These are phyloP conservation scores for Stephania yunnanensis DNA, from an alignment of 164 flowering plant species.

Conservation along the genomic window DNA sequence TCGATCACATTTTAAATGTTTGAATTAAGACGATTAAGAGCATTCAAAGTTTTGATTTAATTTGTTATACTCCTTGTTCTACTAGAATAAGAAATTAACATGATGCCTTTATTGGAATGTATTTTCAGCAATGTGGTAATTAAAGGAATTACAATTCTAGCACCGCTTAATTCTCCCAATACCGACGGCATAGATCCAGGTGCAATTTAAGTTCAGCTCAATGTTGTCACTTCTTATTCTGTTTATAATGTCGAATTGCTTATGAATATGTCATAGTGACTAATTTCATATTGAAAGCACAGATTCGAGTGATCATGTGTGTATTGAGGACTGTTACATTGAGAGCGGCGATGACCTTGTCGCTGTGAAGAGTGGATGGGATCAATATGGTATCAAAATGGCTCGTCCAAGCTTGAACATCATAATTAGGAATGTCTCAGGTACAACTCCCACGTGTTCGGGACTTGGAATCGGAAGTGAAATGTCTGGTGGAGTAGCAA, in stretches of 20 bases:
- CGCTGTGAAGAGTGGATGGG: constrained; percentile 99
- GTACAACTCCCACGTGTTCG: constrained; percentile 97
- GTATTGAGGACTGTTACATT: constrained; percentile 94
- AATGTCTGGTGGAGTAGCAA: constrained; percentile 96
- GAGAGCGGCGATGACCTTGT: constrained; percentile 99
- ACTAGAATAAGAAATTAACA: no score
- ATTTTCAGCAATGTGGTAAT: constrained; percentile 78
- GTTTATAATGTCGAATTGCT: not conserved
- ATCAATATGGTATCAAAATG: constrained; percentile 80
- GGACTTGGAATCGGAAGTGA: constrained; percentile 98
- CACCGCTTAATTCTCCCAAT: constrained; percentile 90
- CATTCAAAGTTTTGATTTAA: not conserved
- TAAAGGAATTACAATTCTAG: constrained; percentile 79
- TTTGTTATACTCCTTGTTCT: not conserved
- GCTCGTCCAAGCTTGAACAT: constrained; percentile 87
- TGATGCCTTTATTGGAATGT: not conserved
- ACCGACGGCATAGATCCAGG: constrained; percentile 99
- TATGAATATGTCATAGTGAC: not conserved
- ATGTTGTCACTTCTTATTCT: not conserved
- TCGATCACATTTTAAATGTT: no score
- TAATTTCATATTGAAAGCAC: constrained; percentile 6
- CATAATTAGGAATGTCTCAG: constrained; percentile 69
- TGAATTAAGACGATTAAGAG: no score
- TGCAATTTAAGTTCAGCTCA: constrained; percentile 15
- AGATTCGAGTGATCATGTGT: constrained; percentile 84